Evolutionary conservation across 1,284 basidiomycete species (phyloP), one percentile per base, ranked within the genome.

Genomic region (Xerocomus nothofagi): DNA sequence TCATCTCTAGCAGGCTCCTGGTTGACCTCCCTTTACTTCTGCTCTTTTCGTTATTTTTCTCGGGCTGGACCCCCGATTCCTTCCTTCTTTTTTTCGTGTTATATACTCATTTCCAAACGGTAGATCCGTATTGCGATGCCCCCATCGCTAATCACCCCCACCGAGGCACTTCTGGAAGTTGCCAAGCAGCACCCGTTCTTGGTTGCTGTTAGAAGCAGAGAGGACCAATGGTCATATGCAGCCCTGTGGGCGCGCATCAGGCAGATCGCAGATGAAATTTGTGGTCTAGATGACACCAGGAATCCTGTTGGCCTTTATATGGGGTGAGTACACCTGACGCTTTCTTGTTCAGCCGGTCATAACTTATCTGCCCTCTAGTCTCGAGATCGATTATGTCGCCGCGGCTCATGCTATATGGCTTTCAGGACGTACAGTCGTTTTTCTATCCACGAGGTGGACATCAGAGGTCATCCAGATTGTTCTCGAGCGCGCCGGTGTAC

Each of bases 401-500:
- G 60, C 56, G 17, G 65, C 62, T 31, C 62, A 67, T 49, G 62
- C 62, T 9, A 54, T 67, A 50, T 64, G 62, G 62, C 50, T 67
- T 37, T 55, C 65, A 0, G 62, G 62, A 12, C 62, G 62, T 17
- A 59, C 62, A 10, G 62, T 64, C 31, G 54, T 63, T 32, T 65
- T 65, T 32, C 51, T 64, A 31, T 63, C 58, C 6, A 40, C 41
- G 23, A 57, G 54, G 27, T 64, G 64, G 62, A 47, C 62, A 21
- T 47, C 54, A 4, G 60, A 63, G 7, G 58, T 63, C 18, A 54
- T 64, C 27, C 44, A 39, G 6, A 38, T 21, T 29, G 17, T 63
- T 38, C 60, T 66, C 31, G 49, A 49, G 39, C 64, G 62, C 32
- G 51, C 64, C 8, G 30, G 51, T 41, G 58, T 54, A 9, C 54